Evolutionary conservation across 1,284 basidiomycete genomes (phyloP).

Genomic region (Melampsora americana): DNA sequence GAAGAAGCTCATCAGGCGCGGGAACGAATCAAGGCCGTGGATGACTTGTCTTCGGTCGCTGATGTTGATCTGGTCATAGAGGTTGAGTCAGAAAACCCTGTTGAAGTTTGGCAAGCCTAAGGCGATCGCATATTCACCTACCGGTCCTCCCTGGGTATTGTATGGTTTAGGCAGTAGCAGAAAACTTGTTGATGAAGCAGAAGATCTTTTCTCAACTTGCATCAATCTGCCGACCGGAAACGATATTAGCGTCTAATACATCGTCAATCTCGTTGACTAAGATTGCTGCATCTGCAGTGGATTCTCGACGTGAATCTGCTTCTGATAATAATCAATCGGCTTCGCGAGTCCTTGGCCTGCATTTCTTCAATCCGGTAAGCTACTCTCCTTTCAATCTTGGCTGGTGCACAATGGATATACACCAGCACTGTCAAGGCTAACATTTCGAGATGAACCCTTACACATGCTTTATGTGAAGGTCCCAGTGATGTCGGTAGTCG

Average conservation of each 20-base stretch:
- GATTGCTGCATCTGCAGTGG: slow-evolving; percentile 70
- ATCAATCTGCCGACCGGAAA: slow-evolving; percentile 65
- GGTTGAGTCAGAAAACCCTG: slow-evolving; percentile 56
- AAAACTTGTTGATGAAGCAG: slow-evolving; percentile 76
- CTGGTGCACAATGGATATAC: not conserved
- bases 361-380: slow-evolving; percentile 86
- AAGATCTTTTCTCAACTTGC: slow-evolving; percentile 72
- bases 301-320: slow-evolving; percentile 41
- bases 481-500: slow-evolving; percentile 71
- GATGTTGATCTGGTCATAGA: slow-evolving; percentile 88
- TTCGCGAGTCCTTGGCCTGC: slow-evolving; percentile 66
- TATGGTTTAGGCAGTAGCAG: slow-evolving; percentile 72
- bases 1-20: slow-evolving; percentile 70
- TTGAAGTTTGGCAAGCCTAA: not conserved
- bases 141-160: not conserved
- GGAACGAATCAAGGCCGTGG: slow-evolving; percentile 64
- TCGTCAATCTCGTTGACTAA: slow-evolving; percentile 92
- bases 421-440: not conserved
- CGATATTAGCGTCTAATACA: slow-evolving; percentile 88
- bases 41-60: slow-evolving; percentile 60
- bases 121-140: not conserved
- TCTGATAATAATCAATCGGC: slow-evolving; percentile 63
- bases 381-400: not conserved
- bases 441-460: not conserved
- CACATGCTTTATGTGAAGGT: not conserved